phyloP scores from a whole-genome alignment of 805 yeast genomes.

The Saccharomyces cerevisiae region DNA sequence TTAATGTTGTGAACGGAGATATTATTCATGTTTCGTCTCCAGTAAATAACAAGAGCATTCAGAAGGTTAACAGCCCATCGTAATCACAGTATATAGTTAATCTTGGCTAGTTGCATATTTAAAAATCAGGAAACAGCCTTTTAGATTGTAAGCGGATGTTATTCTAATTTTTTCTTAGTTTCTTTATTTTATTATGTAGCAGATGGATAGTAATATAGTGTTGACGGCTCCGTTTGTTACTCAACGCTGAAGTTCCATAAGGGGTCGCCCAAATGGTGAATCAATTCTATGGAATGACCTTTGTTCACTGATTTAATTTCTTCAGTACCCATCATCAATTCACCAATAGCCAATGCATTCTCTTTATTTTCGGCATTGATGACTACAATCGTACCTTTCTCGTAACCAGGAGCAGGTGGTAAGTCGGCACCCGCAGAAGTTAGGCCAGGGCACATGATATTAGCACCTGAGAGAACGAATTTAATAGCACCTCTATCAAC shows the following conservation, averaged over 20 bases:
- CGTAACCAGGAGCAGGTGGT: conserved; percentile 58
- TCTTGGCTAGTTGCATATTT: neutral
- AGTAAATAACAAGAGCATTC: neutral
- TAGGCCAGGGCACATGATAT: conserved; percentile 93
- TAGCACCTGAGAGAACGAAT: conserved; percentile 91
- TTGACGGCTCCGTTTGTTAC: conserved; percentile 9
- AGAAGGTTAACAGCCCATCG: neutral
- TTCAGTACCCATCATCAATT: conserved; percentile 76
- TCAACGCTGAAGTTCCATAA: conserved; percentile 60
- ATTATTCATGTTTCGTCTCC: conserved; percentile 4
- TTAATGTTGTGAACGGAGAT: conserved; percentile 8
- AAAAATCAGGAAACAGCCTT: neutral
- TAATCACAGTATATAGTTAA: neutral
- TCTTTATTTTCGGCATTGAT: conserved; percentile 92
- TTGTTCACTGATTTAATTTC: conserved; percentile 77
- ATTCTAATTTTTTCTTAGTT: neutral
- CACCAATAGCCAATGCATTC: conserved; percentile 84
- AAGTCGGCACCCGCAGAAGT: conserved; percentile 77
- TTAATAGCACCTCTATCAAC: conserved; percentile 96
- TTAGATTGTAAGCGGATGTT: neutral
- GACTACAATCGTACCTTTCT: conserved; percentile 61
- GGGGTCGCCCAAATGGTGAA: conserved; percentile 84
- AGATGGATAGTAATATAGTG: neutral
- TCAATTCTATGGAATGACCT: conserved; percentile 80
- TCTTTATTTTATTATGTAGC: neutral